Base-by-base conservation (phyloP, 768 basidiomycete species). In the Mycena belliarum region DNA sequence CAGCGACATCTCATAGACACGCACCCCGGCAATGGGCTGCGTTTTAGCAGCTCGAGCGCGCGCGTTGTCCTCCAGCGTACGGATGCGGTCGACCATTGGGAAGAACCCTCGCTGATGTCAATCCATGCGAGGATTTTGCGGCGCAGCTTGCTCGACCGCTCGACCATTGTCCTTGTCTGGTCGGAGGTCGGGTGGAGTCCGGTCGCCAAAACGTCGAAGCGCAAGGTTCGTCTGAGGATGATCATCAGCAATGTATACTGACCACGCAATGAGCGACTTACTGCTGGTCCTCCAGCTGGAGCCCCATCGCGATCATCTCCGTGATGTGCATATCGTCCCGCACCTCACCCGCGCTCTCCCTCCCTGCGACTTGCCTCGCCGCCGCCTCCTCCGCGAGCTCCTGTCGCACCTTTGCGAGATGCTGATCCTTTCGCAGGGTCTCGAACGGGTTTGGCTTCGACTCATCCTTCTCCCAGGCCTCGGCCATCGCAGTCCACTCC, bases 201-300 rank as follows among this genome's bases (percentile, higher is more conserved):
- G 2, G 45, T 46, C 18, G 28, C 45, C 2, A 29, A 4, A 5
- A 20, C 9, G 21, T 46, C 45, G 18, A 46, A 46, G 6, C 45
- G 28, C 16, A 46, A 6, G 15, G 11, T 18, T 3, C 28, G 26
- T 24, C 45, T 46, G 16, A 2, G 20, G 9, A 6, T 10, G 6
- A 16, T 2, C 28, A 23, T 46, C 16, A 46, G 28, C n/a, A n/a
- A 15, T 6, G 21, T n/a, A 42, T 21, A 12, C 18, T 41, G 11
- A 35, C 11, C 11, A 4, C 12, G 23, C 12, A 24, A 18, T 6
- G 14, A 12, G 6, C 29, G 41, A 52, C 51, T 54, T 18, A 50
- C 63, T 66, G 65, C 35, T 62, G 48, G 4, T 51, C 58, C 45
- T 66, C 65, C 20, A 64, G 29, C 1, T 62, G 43, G 5, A 66